These are phyloP conservation scores for Digitaria exilis DNA, from an alignment of 202 grass and related monocot species.

Conservation along the genomic window DNA sequence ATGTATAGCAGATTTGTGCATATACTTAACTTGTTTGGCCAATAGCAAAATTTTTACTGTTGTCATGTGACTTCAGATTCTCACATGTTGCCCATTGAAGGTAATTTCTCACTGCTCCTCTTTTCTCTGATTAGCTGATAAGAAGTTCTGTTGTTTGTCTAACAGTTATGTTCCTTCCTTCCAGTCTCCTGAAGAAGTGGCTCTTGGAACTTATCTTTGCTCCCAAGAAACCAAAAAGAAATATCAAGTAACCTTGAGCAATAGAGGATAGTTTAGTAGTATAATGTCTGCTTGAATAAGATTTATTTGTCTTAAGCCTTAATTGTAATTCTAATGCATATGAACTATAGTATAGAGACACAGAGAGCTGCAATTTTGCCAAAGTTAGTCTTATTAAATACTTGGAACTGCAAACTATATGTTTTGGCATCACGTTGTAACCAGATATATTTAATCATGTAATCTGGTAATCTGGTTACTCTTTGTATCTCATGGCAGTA, in stretches of 20 bases:
- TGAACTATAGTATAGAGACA: conserved; percentile 21
- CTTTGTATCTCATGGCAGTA: neutral
- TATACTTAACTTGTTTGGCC: conserved; percentile 17
- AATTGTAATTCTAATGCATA: conserved; percentile 6
- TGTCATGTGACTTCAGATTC: conserved; percentile 23
- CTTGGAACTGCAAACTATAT: conserved; percentile 3
- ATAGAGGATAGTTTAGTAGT: conserved; percentile 21
- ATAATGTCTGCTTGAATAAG: conserved; percentile 32
- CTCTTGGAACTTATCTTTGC: conserved; percentile 29
- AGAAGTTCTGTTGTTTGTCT: conserved; percentile 2
- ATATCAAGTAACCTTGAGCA: conserved; percentile 45
- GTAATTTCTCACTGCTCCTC: conserved; percentile 25
- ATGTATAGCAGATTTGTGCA: conserved; percentile 9
- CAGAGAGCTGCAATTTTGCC: conserved; percentile 35
- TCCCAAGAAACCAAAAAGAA: conserved; percentile 39
- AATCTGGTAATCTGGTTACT: neutral
- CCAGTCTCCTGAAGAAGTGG: conserved; percentile 39
- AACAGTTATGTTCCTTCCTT: conserved; percentile 16
- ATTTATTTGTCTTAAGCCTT: conserved; percentile 26
- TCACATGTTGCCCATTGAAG: conserved; percentile 13
- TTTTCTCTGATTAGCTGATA: conserved; percentile 25
- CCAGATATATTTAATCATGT: neutral
- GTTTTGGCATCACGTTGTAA: neutral
- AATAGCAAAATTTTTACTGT: neutral
- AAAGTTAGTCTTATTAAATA: conserved; percentile 23